phyloP scores from a whole-genome alignment of 2,329 filamentous ascomycete species.

The Phialophora macrospora region DNA sequence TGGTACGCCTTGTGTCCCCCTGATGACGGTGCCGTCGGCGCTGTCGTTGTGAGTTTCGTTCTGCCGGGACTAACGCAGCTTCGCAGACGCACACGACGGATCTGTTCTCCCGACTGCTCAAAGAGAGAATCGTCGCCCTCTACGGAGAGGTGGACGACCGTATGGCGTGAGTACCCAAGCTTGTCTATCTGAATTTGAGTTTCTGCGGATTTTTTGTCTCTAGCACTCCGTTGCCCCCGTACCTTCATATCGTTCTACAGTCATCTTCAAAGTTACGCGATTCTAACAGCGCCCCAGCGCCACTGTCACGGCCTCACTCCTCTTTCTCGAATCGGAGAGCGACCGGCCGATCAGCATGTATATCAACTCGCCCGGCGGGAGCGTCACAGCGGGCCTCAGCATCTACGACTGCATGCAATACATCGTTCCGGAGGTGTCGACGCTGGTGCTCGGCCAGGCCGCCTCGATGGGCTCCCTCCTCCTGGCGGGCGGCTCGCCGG shows the following conservation, averaged over 20 bases:
- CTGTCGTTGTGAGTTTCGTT: background rate
- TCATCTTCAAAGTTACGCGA: background rate
- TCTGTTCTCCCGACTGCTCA: constrained; percentile 79
- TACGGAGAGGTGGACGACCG: constrained; percentile 89
- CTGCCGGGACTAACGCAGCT: background rate
- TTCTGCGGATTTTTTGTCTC: background rate
- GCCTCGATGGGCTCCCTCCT: constrained; percentile 93
- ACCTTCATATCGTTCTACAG: background rate
- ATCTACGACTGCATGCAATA: constrained; percentile 99
- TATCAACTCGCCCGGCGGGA: constrained; percentile 95
- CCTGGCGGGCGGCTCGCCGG: constrained; percentile 80
- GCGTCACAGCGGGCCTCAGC: constrained; percentile 81
- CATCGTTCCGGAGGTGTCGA: constrained; percentile 88
- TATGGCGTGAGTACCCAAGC: constrained; percentile 45
- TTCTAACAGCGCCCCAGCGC: constrained; percentile 51
- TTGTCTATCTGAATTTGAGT: background rate
- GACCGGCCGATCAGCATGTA: constrained; percentile 95
- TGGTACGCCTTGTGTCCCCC: background rate
- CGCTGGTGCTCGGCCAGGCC: constrained; percentile 91
- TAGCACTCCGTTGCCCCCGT: background rate
- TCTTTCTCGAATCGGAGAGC: constrained; percentile 92
- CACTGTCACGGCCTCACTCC: constrained; percentile 91
- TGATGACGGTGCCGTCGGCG: background rate
- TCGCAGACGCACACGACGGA: constrained; percentile 62
- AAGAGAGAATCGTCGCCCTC: constrained; percentile 60